phyloP scores from a whole-genome alignment of 441 rosid genomes.

The Flueggea neowawraea region DNA sequence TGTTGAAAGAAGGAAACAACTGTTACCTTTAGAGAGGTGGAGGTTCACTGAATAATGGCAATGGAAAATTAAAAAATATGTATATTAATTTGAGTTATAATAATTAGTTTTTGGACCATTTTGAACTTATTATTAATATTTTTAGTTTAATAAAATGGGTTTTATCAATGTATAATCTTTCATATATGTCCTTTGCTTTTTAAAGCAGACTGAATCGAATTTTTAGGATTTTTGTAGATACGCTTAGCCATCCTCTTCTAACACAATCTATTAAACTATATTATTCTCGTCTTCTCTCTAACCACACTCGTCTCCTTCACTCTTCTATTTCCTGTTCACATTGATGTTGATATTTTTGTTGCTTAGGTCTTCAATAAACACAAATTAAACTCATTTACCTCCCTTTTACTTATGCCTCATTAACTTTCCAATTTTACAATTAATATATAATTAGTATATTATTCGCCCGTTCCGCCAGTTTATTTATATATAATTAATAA shows the following conservation, averaged over 20 bases:
- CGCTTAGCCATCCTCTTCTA: slow-evolving; percentile 29
- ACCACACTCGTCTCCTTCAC: too few species aligned
- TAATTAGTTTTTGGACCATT: too few species aligned
- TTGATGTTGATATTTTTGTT: slow-evolving; percentile 1
- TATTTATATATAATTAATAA: neutral
- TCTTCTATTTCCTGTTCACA: neutral
- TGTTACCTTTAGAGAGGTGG: too few species aligned
- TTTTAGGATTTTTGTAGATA: slow-evolving; percentile 65
- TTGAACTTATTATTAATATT: too few species aligned
- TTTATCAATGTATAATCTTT: slow-evolving; percentile 11
- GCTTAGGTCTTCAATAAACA: neutral
- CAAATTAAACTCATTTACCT: neutral
- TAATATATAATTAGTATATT: too few species aligned
- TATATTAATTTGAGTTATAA: too few species aligned
- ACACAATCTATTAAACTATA: slow-evolving; percentile 23
- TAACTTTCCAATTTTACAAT: neutral
- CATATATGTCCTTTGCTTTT: slow-evolving; percentile 21
- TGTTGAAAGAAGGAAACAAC: too few species aligned
- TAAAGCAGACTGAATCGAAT: slow-evolving; percentile 59
- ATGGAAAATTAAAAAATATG: too few species aligned
- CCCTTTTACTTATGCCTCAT: neutral
- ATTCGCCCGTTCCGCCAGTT: too few species aligned
- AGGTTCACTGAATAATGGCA: too few species aligned
- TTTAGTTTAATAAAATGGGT: too few species aligned
- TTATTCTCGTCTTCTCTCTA: neutral